phyloP scores from a whole-genome alignment of 495 filamentous ascomycete species.

The Cenococcum geophilum region DNA sequence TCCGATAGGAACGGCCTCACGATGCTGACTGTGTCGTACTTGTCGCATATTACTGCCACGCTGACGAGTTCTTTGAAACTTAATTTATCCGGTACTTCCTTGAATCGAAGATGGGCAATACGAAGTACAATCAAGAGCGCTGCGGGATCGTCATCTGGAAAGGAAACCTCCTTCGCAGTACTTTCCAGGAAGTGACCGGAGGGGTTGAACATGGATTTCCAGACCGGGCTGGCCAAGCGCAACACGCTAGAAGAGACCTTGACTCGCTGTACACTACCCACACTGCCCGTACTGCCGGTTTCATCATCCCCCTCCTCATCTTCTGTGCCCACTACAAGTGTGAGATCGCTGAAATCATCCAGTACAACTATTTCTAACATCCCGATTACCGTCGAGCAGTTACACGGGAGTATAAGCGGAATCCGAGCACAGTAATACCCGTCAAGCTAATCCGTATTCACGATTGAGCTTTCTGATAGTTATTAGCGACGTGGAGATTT shows the following conservation, averaged over 20 bases:
- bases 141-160: slow-evolving; percentile 5
- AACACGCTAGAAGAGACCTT: background rate
- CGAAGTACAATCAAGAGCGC: slow-evolving; percentile 3
- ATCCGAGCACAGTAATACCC: too few relatives aligned
- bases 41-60: slow-evolving; percentile 3
- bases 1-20: background rate
- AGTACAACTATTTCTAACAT: too few relatives aligned
- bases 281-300: too few relatives aligned
- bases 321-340: too few relatives aligned
- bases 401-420: too few relatives aligned
- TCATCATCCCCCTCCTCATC: too few relatives aligned
- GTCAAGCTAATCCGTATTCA: too few relatives aligned
- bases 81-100: background rate
- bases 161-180: background rate
- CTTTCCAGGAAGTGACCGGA: background rate
- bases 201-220: slow-evolving; percentile 3
- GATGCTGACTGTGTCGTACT: slow-evolving; percentile 5
- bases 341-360: too few relatives aligned
- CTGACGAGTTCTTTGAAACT: background rate
- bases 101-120: slow-evolving; percentile 3
- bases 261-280: background rate
- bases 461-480: too few relatives aligned
- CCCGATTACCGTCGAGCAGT: too few relatives aligned
- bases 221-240: slow-evolving; percentile 6
- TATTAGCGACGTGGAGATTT: too few relatives aligned